These are phyloP conservation scores for Curvularia lunata DNA, from an alignment of 2,329 filamentous ascomycete species.

Conservation along the genomic window DNA sequence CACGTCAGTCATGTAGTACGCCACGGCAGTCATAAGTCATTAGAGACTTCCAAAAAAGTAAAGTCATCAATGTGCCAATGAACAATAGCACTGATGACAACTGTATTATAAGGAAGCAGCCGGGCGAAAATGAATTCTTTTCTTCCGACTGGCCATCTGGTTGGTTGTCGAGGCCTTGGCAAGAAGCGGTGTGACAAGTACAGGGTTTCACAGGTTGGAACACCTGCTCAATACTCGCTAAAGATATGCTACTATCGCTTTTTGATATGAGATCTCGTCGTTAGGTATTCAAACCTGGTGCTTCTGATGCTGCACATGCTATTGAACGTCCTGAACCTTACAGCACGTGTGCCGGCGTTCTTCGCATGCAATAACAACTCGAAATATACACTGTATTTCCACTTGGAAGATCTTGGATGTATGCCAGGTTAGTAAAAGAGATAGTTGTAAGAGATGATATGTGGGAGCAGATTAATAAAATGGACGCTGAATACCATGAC, in stretches of 20 bases:
- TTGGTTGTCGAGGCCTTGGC: not conserved
- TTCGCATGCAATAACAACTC: not conserved
- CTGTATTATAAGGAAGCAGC: not conserved
- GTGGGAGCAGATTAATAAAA: not conserved
- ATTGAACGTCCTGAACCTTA: not conserved
- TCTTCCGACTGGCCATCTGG: not conserved
- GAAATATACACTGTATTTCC: not conserved
- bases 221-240: not conserved
- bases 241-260: not conserved
- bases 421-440: not conserved
- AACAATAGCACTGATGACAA: not conserved
- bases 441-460: not conserved
- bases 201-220: not conserved
- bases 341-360: too few species aligned
- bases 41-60: not conserved
- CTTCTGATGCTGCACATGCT: not conserved
- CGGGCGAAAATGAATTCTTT: not conserved
- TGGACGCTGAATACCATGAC: not conserved
- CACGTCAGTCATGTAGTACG: not conserved
- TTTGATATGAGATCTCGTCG: not conserved
- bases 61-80: too few species aligned
- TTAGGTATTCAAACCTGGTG: not conserved
- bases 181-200: not conserved
- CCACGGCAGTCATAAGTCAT: not conserved
- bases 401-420: not conserved